phyloP scores from a whole-genome alignment of 305 asterid species.

The Plantago coronopus region DNA sequence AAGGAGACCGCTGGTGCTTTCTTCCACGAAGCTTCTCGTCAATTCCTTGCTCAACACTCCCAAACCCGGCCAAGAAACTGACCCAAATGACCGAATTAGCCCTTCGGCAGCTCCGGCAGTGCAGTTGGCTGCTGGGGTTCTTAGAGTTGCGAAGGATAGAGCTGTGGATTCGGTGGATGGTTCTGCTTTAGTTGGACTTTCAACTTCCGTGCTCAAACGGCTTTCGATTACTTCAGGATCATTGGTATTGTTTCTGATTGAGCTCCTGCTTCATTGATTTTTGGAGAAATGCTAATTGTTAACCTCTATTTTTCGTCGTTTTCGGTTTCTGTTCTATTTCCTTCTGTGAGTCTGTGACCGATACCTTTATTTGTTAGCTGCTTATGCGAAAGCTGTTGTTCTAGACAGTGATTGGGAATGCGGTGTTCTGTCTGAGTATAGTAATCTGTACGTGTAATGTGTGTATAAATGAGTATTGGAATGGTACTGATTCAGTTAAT shows the following conservation, averaged over 20 bases:
- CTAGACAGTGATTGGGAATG: no score
- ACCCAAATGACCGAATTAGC: conserved; percentile 18
- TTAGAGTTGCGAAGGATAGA: conserved; percentile 32
- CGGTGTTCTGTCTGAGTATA: not conserved
- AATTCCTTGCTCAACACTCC: conserved; percentile 45
- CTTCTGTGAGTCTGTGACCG: no score
- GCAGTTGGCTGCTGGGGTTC: conserved; percentile 64
- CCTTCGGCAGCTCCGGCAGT: conserved; percentile 24
- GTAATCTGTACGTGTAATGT: not conserved
- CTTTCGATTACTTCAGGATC: conserved; percentile 83
- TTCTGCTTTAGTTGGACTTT: conserved; percentile 66
- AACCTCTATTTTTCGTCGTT: no score
- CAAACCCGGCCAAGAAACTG: conserved; percentile 23
- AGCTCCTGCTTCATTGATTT: no score
- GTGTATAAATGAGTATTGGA: not conserved
- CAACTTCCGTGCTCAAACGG: conserved; percentile 58
- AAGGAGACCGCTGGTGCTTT: conserved; percentile 84
- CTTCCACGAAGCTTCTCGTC: conserved; percentile 72
- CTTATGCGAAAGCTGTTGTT: no score
- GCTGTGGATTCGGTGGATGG: conserved; percentile 39
- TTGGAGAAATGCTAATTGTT: no score
- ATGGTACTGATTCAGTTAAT: not conserved
- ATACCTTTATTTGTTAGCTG: no score
- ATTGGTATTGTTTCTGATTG: conserved; percentile 38
- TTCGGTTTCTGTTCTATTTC: no score